Conservation (phyloP, 1,284 basidiomycete species). For the Ustilago lituana region DNA sequence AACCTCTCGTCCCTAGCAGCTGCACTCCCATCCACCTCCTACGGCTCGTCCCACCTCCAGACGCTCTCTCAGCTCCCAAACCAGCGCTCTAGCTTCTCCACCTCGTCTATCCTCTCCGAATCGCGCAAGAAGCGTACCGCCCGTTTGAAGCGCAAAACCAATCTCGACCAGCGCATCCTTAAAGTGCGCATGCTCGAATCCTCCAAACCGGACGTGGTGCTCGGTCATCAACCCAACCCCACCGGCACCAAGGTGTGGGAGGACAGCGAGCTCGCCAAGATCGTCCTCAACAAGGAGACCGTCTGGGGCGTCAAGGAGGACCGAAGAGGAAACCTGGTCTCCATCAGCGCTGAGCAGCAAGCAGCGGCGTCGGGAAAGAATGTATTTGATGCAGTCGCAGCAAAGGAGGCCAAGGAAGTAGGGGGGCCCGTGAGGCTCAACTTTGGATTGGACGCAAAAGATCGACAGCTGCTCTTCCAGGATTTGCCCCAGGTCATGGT, state of each 20-base stretch:
- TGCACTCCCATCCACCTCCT: slow-evolving; percentile 32
- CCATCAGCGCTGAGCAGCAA: slow-evolving; percentile 14
- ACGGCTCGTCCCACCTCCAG: slow-evolving; percentile 12
- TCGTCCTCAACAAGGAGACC: slow-evolving; percentile 58
- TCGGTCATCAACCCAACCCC: slow-evolving; percentile 73
- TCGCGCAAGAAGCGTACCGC: slow-evolving; percentile 53
- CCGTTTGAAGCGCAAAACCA: slow-evolving; percentile 61
- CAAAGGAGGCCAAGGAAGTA: slow-evolving; percentile 9
- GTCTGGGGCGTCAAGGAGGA: slow-evolving; percentile 64
- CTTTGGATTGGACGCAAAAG: slow-evolving; percentile 55
- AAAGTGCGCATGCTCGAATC: slow-evolving; percentile 67
- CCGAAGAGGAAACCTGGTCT: slow-evolving; percentile 57
- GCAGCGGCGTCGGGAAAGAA: slow-evolving; percentile 3
- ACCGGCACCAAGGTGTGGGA: slow-evolving; percentile 59
- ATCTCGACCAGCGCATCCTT: slow-evolving; percentile 64
- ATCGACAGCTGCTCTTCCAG: slow-evolving; percentile 60
- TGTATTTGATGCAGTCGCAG: slow-evolving; percentile 4
- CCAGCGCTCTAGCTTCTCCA: slow-evolving; percentile 36
- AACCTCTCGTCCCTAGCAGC: slow-evolving; percentile 27
- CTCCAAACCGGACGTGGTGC: slow-evolving; percentile 74
- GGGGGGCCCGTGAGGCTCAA: slow-evolving; percentile 62
- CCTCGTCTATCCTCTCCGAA: slow-evolving; percentile 39
- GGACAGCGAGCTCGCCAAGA: slow-evolving; percentile 51
- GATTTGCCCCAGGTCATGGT: slow-evolving; percentile 61
- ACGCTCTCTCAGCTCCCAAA: slow-evolving; percentile 1